A percentile compares a stretch with the other conserved stretches of the same genome.
Conservation (phyloP, 257 asterid species). For the Thymus quinquecostatus region DNA sequence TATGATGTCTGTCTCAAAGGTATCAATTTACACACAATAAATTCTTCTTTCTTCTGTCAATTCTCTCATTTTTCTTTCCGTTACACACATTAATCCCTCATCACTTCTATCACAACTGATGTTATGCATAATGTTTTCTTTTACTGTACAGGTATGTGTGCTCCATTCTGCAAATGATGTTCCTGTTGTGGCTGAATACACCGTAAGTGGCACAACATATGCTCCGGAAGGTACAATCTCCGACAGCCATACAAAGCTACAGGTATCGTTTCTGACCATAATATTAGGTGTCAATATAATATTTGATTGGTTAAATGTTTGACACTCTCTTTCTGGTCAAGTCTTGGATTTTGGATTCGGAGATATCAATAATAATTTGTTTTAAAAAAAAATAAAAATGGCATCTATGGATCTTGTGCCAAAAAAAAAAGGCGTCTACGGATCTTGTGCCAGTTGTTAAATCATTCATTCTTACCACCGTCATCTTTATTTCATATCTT, state of each 20-base stretch:
- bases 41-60: constrained; percentile 19
- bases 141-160: constrained; percentile 70
- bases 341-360: constrained; percentile 8
- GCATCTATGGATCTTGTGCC: constrained; percentile 7
- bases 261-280: constrained; percentile 52
- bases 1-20: constrained; percentile 99
- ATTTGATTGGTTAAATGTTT: constrained; percentile 14
- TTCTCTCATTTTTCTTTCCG: constrained; percentile 12
- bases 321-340: constrained; percentile 10
- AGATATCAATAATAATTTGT: not conserved
- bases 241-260: constrained; percentile 57
- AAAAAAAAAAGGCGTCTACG: not conserved
- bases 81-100: not conserved
- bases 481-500: not conserved
- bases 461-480: not conserved
- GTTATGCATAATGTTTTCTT: constrained; percentile 16
- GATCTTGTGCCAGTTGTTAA: constrained; percentile 4
- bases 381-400: too few species aligned
- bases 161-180: constrained; percentile 73
- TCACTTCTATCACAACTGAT: constrained; percentile 21
- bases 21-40: constrained; percentile 30
- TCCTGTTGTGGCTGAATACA: constrained; percentile 69
- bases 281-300: not conserved
- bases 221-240: constrained; percentile 93
- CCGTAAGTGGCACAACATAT: constrained; percentile 89